Conservation (phyloP, 2,329 filamentous ascomycete species). For the Cladosporium velox region DNA sequence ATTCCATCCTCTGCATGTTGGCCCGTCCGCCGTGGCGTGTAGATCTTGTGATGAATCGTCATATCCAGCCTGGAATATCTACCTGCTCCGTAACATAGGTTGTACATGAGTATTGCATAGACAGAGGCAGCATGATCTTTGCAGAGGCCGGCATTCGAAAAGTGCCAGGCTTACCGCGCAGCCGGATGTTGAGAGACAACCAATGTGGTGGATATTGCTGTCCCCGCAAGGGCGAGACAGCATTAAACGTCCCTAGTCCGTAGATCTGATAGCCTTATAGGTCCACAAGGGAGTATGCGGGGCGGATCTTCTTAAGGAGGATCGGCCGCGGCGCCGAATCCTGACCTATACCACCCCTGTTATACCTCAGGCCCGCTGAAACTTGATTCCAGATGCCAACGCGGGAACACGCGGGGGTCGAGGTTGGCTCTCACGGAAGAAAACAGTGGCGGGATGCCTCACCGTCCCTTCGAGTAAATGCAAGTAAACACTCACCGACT, state of each 20-base stretch:
- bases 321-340: neutral
- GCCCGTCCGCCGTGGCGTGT: neutral
- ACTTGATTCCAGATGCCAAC: conserved; percentile 2
- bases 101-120: neutral
- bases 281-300: conserved; percentile 1
- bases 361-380: conserved; percentile 2
- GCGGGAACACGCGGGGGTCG: conserved; percentile 15
- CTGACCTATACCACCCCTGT: conserved; percentile 9
- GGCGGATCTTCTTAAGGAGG: neutral
- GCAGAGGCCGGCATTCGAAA: neutral
- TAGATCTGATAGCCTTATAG: conserved; percentile 16
- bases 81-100: neutral
- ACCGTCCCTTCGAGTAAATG: neutral
- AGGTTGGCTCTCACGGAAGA: neutral
- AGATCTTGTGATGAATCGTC: neutral
- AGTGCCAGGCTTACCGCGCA: neutral
- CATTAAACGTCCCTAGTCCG: neutral
- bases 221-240: neutral
- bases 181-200: conserved; percentile 18
- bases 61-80: neutral
- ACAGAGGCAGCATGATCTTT: no score
- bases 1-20: neutral
- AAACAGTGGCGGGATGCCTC: neutral
- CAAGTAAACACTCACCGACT: conserved; percentile 11
- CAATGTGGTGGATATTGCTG: neutral